Conservation (phyloP, 2,329 filamentous ascomycete genomes). For the Helicocarpus griseus region DNA sequence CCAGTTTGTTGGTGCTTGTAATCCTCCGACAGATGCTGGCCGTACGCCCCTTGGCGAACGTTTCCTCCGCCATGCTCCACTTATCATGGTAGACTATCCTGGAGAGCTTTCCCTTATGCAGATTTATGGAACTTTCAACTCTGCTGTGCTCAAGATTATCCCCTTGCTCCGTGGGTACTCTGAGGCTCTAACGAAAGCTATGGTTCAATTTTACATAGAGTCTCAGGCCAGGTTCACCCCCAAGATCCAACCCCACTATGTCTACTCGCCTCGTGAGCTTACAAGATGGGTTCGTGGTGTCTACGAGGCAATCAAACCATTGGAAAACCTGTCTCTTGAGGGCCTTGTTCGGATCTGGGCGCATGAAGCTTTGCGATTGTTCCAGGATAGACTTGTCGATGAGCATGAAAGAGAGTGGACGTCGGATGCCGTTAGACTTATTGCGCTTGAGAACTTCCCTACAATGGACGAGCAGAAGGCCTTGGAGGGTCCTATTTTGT, state of each 20-base stretch:
- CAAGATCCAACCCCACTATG: constrained; percentile 95
- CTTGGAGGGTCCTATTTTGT: constrained; percentile 85
- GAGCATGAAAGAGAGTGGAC: constrained; percentile 96
- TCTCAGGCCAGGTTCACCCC: constrained; percentile 92
- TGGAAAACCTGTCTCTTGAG: constrained; percentile 80
- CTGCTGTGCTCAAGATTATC: constrained; percentile 90
- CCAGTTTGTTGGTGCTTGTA: constrained; percentile 97
- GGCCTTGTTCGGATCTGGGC: constrained; percentile 96
- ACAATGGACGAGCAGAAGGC: constrained; percentile 87
- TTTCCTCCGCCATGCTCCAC: constrained; percentile 92
- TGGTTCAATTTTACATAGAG: constrained; percentile 93
- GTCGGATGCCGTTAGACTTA: constrained; percentile 72
- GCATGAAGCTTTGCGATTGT: constrained; percentile 88
- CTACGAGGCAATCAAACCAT: constrained; percentile 89
- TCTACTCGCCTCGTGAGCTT: constrained; percentile 97
- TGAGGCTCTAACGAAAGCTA: constrained; percentile 86
- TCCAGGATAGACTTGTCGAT: constrained; percentile 91
- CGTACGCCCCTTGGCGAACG: constrained; percentile 87
- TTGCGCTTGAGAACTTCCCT: constrained; percentile 86
- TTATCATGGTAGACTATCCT: constrained; percentile 99
- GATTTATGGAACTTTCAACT: constrained; percentile 98
- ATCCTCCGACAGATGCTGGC: constrained; percentile 93
- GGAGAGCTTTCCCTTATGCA: constrained; percentile 89
- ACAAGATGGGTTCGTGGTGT: constrained; percentile 96
- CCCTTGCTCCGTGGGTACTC: constrained; percentile 91